Conservation (phyloP, 768 basidiomycete species). For the Tulasnella calospora region DNA sequence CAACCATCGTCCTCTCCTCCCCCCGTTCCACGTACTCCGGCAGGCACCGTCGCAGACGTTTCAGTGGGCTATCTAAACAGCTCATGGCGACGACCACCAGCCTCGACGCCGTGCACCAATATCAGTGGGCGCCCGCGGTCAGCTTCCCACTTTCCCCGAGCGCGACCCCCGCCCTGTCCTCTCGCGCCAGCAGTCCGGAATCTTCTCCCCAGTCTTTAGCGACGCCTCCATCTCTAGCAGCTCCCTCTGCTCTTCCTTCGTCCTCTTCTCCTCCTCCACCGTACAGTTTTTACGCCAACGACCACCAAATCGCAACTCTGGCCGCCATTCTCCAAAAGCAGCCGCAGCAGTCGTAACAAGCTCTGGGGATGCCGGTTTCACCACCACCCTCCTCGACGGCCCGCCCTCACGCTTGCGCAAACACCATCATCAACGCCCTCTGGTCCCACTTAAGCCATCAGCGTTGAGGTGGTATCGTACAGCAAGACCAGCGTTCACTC, state of each 20-base stretch:
- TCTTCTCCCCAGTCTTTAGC: too few relatives aligned
- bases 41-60: neutral
- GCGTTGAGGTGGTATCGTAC: neutral
- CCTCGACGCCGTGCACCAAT: neutral
- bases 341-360: neutral
- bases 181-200: neutral
- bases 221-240: neutral
- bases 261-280: slow-evolving; percentile 1
- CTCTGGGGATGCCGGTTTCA: neutral
- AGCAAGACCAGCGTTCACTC: neutral
- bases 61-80: neutral
- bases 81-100: neutral
- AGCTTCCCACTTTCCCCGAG: neutral
- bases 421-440: neutral
- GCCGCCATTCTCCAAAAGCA: neutral
- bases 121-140: neutral
- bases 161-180: neutral
- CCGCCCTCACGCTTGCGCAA: neutral
- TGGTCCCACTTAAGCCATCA: neutral
- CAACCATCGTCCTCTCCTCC: neutral
- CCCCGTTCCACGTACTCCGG: neutral
- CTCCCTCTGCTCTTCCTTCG: neutral
- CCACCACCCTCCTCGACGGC: neutral
- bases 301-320: neutral
- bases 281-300: neutral